Conservation (phyloP, 352 stramenopile species). For the Proteromonas lacertae region DNA sequence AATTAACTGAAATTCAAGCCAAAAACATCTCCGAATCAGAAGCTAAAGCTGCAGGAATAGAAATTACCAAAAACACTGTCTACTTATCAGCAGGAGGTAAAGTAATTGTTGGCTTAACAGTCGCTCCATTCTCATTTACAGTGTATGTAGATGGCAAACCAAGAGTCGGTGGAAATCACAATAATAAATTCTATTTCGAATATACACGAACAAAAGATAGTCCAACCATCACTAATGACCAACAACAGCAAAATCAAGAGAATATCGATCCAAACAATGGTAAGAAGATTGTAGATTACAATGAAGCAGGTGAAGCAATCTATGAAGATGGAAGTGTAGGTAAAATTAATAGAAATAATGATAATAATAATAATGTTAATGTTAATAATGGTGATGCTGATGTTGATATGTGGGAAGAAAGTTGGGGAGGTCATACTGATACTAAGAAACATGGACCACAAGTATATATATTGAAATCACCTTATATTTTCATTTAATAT, state of each 20-base stretch:
- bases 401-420: constrained; percentile 47
- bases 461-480: constrained; percentile 64
- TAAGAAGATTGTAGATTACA: constrained; percentile 76
- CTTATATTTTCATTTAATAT: too few relatives aligned
- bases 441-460: constrained; percentile 39
- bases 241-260: too few relatives aligned
- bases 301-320: constrained; percentile 78
- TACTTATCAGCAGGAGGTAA: too few relatives aligned
- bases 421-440: constrained; percentile 60
- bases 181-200: constrained; percentile 13
- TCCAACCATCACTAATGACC: too few relatives aligned
- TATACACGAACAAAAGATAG: too few relatives aligned
- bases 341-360: constrained; percentile 11
- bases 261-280: constrained; percentile 28
- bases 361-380: constrained; percentile 9
- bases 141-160: not conserved
- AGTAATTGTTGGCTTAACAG: too few relatives aligned
- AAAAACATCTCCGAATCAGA: too few relatives aligned
- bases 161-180: constrained; percentile 4
- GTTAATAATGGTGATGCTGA: too few relatives aligned
- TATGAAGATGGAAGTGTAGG: constrained; percentile 59
- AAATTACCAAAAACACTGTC: too few relatives aligned
- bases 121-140: not conserved
- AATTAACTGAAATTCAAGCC: too few relatives aligned
- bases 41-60: too few relatives aligned